Percentiles rank a stretch among this genome's conserved stretches.
Evolutionary conservation across 768 basidiomycete species (phyloP).

Genomic region (Gelatoporia subvermispora): DNA sequence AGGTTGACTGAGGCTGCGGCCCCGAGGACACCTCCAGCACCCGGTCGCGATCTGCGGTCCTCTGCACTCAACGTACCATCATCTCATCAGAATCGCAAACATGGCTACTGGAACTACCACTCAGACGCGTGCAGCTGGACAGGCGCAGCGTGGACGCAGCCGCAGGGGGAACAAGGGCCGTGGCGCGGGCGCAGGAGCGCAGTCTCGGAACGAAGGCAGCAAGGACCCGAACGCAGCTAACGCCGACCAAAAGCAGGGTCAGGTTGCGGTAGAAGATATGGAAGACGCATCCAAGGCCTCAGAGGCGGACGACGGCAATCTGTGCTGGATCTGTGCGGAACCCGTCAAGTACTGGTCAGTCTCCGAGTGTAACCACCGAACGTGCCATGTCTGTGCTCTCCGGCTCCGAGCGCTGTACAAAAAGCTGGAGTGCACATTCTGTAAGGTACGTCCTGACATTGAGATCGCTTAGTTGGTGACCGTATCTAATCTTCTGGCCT

Average conservation of each 20-base stretch:
- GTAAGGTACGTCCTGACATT: conserved; percentile 60
- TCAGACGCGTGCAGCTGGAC: not conserved
- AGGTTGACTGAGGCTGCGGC: conserved; percentile 1
- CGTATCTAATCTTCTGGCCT: conserved; percentile 3
- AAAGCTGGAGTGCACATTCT: conserved; percentile 90
- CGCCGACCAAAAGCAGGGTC: conserved; percentile 4
- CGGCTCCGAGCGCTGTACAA: conserved; percentile 90
- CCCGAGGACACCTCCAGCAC: not conserved
- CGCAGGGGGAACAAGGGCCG: conserved; percentile 18
- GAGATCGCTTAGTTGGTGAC: not conserved
- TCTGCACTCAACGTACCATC: not conserved
- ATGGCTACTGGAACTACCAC: conserved; percentile 1
- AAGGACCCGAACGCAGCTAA: not conserved
- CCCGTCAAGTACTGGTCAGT: conserved; percentile 86
- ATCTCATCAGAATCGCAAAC: not conserved
- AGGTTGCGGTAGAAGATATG: conserved; percentile 1
- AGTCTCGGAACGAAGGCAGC: not conserved
- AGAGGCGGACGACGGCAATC: conserved; percentile 32
- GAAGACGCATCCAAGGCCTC: conserved; percentile 2
- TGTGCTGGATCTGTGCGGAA: conserved; percentile 95
- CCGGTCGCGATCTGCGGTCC: not conserved
- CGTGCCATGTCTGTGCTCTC: conserved; percentile 91
- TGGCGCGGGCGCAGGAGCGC: conserved; percentile 9
- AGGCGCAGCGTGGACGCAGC: conserved; percentile 5
- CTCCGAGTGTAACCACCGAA: conserved; percentile 89